Evolutionary conservation across 768 basidiomycete species (phyloP).

Genomic region (Strobilomyces dryophilus): DNA sequence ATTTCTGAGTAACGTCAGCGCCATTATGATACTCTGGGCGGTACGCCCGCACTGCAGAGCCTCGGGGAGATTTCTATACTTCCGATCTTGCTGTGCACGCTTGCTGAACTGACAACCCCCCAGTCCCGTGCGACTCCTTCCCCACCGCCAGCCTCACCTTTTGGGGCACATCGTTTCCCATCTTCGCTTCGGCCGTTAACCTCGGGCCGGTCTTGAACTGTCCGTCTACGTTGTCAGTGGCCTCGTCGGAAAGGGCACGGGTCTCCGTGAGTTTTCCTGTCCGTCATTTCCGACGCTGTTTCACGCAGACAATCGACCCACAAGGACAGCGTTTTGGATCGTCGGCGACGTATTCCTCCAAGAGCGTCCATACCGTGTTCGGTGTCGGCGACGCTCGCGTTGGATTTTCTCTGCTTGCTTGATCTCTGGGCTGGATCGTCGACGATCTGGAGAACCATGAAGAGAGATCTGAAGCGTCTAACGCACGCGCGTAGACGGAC

Average conservation of each 20-base stretch:
- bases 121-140: slow-evolving; percentile 27
- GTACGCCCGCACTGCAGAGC: slow-evolving; percentile 5
- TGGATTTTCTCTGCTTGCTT: not conserved
- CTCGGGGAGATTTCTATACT: slow-evolving; percentile 28
- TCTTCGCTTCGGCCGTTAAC: slow-evolving; percentile 33
- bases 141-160: slow-evolving; percentile 34
- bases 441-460: no score
- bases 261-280: slow-evolving; percentile 3
- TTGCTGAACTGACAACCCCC: not conserved
- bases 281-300: no score
- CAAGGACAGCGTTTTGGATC: not conserved
- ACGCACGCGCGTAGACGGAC: no score
- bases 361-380: not conserved
- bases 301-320: no score
- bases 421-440: no score
- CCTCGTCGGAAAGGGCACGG: slow-evolving; percentile 16
- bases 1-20: not conserved
- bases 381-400: not conserved
- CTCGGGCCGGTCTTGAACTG: slow-evolving; percentile 28
- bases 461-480: no score
- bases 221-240: slow-evolving; percentile 28
- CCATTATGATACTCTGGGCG: not conserved
- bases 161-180: slow-evolving; percentile 32
- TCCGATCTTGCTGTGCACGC: not conserved
- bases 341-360: not conserved